Percentiles rank a stretch among this genome's conserved stretches.
phyloP scores from a whole-genome alignment of 345 rosid genomes.

The Citrus trifoliata region DNA sequence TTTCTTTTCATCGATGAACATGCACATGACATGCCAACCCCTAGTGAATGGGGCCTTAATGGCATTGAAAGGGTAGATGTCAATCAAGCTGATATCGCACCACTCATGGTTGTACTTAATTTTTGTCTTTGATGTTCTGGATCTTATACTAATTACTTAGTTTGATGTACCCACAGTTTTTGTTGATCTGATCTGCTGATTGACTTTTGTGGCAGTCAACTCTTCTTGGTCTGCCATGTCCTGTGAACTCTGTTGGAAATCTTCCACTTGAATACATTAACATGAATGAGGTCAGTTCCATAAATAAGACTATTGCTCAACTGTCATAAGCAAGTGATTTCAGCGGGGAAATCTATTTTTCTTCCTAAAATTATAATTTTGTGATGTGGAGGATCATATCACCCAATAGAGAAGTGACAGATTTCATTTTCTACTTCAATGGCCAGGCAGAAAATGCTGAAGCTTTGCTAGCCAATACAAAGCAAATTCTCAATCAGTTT shows the following conservation, averaged over 20 bases:
- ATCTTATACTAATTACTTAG: not conserved
- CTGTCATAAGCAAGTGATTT: not conserved
- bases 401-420: slow-evolving; percentile 7
- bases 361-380: not conserved
- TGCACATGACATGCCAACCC: slow-evolving; percentile 81
- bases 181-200: slow-evolving; percentile 19
- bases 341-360: not conserved
- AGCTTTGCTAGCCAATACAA: slow-evolving; percentile 90
- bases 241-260: slow-evolving; percentile 92
- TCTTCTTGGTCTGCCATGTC: slow-evolving; percentile 86
- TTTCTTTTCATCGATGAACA: slow-evolving; percentile 78
- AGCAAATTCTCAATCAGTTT: slow-evolving; percentile 91
- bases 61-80: slow-evolving; percentile 90
- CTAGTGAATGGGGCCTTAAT: slow-evolving; percentile 74
- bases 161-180: slow-evolving; percentile 9
- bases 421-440: slow-evolving; percentile 10
- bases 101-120: slow-evolving; percentile 65
- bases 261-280: slow-evolving; percentile 79
- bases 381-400: not conserved
- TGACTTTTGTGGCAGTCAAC: slow-evolving; percentile 60
- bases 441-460: slow-evolving; percentile 84
- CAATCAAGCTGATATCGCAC: slow-evolving; percentile 97
- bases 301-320: not conserved
- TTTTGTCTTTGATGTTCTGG: not conserved
- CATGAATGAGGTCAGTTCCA: slow-evolving; percentile 62